phyloP scores from a whole-genome alignment of 2,329 filamentous ascomycete species.

The Colletotrichum sp. region DNA sequence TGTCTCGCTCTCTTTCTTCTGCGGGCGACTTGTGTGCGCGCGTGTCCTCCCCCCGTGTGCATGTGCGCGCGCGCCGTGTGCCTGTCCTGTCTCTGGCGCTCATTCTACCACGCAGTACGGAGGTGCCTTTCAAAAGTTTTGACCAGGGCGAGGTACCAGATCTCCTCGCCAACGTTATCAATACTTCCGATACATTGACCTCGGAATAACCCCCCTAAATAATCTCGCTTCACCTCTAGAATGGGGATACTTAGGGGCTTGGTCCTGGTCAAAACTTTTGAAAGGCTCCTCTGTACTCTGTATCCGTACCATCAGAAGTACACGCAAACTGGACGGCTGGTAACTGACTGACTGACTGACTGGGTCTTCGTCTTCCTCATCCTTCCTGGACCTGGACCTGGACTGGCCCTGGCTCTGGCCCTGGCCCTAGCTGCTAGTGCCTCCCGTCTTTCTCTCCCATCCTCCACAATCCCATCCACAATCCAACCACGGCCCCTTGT shows the following conservation, averaged over 20 bases:
- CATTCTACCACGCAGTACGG: neutral
- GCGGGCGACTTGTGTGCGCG: neutral
- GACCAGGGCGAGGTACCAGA: too few species aligned
- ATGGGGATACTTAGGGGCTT: too few species aligned
- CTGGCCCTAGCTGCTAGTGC: neutral
- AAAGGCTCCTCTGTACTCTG: too few species aligned
- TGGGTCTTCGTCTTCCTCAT: neutral
- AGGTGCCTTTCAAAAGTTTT: too few species aligned
- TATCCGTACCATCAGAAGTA: neutral
- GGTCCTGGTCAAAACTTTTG: too few species aligned
- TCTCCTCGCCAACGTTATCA: too few species aligned
- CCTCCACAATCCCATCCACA: constrained; percentile 2
- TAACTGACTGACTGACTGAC: neutral
- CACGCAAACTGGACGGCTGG: neutral
- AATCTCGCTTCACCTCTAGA: too few species aligned
- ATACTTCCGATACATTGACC: too few species aligned
- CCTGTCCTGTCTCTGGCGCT: neutral
- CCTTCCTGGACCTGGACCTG: neutral
- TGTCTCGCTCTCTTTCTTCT: neutral
- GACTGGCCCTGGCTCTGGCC: neutral
- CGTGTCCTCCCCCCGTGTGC: neutral
- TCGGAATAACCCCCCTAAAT: too few species aligned
- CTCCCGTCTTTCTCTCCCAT: constrained; percentile 1
- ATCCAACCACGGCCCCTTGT: neutral
- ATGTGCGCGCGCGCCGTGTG: neutral